Evolutionary conservation across 225 moss, liverwort and hornwort species (phyloP), one percentile per base, ranked within the genome.

Genomic region (Marchantia polymorpha): DNA sequence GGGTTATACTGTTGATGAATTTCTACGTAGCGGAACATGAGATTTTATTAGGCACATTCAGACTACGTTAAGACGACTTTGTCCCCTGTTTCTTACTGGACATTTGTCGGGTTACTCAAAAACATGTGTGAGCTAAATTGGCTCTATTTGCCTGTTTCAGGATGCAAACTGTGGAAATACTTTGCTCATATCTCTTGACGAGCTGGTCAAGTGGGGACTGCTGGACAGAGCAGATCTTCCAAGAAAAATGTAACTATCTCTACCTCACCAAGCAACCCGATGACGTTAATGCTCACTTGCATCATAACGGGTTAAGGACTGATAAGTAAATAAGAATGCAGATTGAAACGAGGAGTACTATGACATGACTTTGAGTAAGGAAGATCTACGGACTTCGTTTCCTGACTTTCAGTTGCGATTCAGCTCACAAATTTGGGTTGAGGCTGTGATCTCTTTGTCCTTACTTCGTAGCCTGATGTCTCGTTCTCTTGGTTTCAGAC

Each of bases 131-230:
- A 47, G 19, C 17, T 58, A 17, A n/a, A 7, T 0, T 78, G 74
- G 23, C 75, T 15, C 55, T 66, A 19, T n/a, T 14, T 73, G 12
- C 59, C 52, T 58, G 58, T 52, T 46, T 23, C 68, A 87, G 61
- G 90, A 96, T 77, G 94, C 96, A 12, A 97, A 97, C 68, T 97
- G 93, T 64, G 92, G 96, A 20, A 97, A 97, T 67, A 90, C 91
- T 25, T 60, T 92, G 56, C 88, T 97, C 56, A 92, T 97, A 77
- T 97, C 94, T 10, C 79, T 94, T 27, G 92, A 97, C 12, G 79
- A 87, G 17, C 94, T 97, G 5, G 94, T 94, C n/a, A 84, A 88
- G 27, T 94, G 94, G 71, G 93, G 93, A 0, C 81, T 97, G 29
- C 87, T 97, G 10, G 82, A 89, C 0, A 83, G 84, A 26, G 50